Evolutionary conservation across 2,329 filamentous ascomycete genomes (phyloP).

Genomic region (Diaporthe nobilis): DNA sequence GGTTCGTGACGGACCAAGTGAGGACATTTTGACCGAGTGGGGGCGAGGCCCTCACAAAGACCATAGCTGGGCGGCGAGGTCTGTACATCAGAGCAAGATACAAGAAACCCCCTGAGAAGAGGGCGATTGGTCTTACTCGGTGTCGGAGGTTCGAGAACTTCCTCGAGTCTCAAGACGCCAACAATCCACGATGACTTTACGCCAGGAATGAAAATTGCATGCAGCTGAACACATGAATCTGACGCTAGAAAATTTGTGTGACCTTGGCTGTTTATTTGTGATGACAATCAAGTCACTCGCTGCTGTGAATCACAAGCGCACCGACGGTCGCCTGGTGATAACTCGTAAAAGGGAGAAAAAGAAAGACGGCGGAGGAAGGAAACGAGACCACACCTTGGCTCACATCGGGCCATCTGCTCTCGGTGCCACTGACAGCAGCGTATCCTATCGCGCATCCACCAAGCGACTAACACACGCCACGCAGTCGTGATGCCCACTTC

Average conservation of each 20-base stretch:
- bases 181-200: slow-evolving; percentile 26
- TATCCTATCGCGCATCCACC: not conserved
- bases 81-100: slow-evolving; percentile 8
- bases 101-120: not conserved
- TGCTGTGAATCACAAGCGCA: not conserved
- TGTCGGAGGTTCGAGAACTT: not conserved
- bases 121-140: not conserved
- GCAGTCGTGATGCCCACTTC: not conserved
- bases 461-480: not conserved
- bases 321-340: not conserved
- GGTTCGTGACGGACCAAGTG: not conserved
- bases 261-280: not conserved
- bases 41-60: not conserved
- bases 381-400: not conserved
- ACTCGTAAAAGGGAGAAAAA: no score
- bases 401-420: not conserved
- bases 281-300: not conserved
- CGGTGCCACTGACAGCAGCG: not conserved
- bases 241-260: not conserved
- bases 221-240: not conserved
- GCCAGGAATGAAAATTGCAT: slow-evolving; percentile 29
- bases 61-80: not conserved
- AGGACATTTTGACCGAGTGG: not conserved
- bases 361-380: not conserved
- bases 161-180: not conserved